Conservation (phyloP, 164 flowering plant species). For the Umbellularia californica region DNA sequence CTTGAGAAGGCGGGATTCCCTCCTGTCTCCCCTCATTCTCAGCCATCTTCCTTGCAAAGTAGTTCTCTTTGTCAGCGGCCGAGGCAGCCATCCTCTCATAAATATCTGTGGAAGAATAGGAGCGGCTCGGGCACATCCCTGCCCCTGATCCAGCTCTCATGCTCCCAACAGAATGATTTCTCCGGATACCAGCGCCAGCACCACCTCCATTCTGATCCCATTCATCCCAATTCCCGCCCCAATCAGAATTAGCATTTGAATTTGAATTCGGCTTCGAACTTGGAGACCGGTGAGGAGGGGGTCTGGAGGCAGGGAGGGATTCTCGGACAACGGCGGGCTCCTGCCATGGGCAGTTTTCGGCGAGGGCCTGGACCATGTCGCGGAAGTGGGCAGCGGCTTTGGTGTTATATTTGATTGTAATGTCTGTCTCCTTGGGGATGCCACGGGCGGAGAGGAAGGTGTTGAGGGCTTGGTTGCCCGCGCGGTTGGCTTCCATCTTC, state of each 20-base stretch:
- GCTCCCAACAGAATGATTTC: conserved; percentile 72
- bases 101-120: conserved; percentile 75
- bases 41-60: conserved; percentile 63
- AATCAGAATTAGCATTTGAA: conserved; percentile 11
- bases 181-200: conserved; percentile 46
- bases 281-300: conserved; percentile 42
- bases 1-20: conserved; percentile 87
- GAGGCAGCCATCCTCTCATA: conserved; percentile 71
- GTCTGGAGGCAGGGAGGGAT: conserved; percentile 23
- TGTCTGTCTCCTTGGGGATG: conserved; percentile 73
- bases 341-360: conserved; percentile 75
- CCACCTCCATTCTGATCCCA: conserved; percentile 66
- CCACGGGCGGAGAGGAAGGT: conserved; percentile 60
- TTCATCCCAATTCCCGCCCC: conserved; percentile 70
- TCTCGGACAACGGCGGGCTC: conserved; percentile 77
- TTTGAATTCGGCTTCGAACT: conserved; percentile 12
- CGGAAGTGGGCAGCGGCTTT: conserved; percentile 71
- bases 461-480: conserved; percentile 80
- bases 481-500: conserved; percentile 76
- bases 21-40: conserved; percentile 86
- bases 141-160: conserved; percentile 37
- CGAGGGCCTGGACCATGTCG: conserved; percentile 65
- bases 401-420: conserved; percentile 75
- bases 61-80: conserved; percentile 77
- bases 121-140: conserved; percentile 43